Evolutionary conservation across 1,139 yeast species (phyloP).

Genomic region (Yamadazyma membranifaciens): DNA sequence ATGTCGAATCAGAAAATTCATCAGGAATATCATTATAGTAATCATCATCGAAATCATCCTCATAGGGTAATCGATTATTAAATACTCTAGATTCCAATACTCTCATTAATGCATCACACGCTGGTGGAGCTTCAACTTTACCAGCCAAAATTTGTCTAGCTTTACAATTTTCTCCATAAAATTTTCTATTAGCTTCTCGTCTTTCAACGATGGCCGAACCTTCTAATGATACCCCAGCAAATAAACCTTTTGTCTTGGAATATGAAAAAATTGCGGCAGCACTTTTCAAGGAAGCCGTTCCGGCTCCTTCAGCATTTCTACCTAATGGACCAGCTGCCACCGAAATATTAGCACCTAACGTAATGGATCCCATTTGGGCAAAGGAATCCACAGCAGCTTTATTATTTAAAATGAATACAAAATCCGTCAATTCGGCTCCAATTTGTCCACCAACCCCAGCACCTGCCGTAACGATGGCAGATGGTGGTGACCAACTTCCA

Average conservation of each 20-base stretch:
- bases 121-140: conserved; percentile 87
- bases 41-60: conserved; percentile 58
- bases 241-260: conserved; percentile 93
- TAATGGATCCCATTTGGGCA: conserved; percentile 91
- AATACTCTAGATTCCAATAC: conserved; percentile 85
- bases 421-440: conserved; percentile 95
- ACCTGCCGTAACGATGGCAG: conserved; percentile 94
- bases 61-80: conserved; percentile 51
- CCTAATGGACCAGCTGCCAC: conserved; percentile 99
- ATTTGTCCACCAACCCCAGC: conserved; percentile 99
- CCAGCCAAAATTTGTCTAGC: conserved; percentile 84
- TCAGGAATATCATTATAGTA: conserved; percentile 74
- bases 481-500: conserved; percentile 98
- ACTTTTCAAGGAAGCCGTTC: conserved; percentile 83
- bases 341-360: conserved; percentile 92
- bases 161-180: conserved; percentile 84
- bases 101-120: conserved; percentile 85
- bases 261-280: conserved; percentile 93
- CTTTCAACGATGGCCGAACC: conserved; percentile 95
- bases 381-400: conserved; percentile 89
- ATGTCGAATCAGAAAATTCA: conserved; percentile 51
- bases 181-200: conserved; percentile 93
- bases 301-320: conserved; percentile 97
- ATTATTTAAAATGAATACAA: conserved; percentile 87
- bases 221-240: conserved; percentile 96